phyloP scores from a whole-genome alignment of 2,329 filamentous ascomycete species.

The Phaeosphaeriaceae sp. region DNA sequence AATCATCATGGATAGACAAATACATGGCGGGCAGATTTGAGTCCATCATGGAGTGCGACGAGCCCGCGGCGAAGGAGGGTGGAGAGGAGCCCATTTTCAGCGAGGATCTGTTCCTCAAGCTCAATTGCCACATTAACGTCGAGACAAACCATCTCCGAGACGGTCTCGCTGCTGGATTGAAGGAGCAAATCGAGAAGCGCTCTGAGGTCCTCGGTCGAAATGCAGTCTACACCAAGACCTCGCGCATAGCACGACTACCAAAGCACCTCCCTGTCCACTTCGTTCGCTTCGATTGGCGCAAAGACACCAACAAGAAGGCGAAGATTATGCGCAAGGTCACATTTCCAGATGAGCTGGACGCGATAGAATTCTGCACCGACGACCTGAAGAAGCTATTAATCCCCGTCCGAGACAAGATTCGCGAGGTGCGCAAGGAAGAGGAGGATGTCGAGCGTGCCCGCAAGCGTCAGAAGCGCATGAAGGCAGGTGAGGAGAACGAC shows the following conservation, averaged over 20 bases:
- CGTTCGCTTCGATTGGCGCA: conserved; percentile 97
- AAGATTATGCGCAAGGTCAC: conserved; percentile 99
- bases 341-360: conserved; percentile 91
- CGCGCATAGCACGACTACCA: conserved; percentile 86
- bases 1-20: conserved; percentile 80
- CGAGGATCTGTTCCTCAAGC: conserved; percentile 83
- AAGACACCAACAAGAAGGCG: conserved; percentile 94
- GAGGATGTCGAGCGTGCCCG: conserved; percentile 89
- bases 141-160: conserved; percentile 90
- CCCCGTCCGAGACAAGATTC: conserved; percentile 94
- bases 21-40: conserved; percentile 87
- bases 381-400: conserved; percentile 82
- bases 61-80: conserved; percentile 74
- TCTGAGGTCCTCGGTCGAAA: conserved; percentile 80
- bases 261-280: conserved; percentile 98
- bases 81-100: conserved; percentile 74
- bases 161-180: conserved; percentile 80
- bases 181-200: conserved; percentile 89
- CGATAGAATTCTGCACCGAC: conserved; percentile 94
- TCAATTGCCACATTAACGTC: conserved; percentile 92
- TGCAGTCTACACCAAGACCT: conserved; percentile 86
- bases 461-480: conserved; percentile 84
- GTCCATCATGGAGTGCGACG: conserved; percentile 81
- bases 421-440: conserved; percentile 93
- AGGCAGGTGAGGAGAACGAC: conserved; percentile 62